Base-by-base conservation (phyloP, 2,329 filamentous ascomycete genomes). In the Ophiostoma novo-ulmi region DNA sequence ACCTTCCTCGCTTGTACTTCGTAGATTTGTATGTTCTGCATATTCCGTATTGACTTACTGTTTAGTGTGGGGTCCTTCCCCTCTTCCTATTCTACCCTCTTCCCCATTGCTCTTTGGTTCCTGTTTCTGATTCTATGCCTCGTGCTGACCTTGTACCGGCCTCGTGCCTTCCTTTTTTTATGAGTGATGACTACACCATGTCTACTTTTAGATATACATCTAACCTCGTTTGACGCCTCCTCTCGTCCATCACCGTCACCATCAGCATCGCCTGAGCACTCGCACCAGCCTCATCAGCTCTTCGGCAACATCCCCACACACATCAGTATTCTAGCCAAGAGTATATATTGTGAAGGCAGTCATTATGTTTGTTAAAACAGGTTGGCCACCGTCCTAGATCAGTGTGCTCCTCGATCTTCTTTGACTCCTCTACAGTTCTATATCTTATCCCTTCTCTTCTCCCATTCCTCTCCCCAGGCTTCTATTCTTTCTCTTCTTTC, bases 1-100 rank as follows among this genome's bases (percentile, higher is more conserved):
- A 17, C 26, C 58, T 31, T 63, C 58, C 58, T 63, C 55, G 52
- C 52, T 6, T 6, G 44, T 48, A n/a, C 44, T 48, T 20, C 52
- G 52, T 31, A 26, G 22, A 58, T 63, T 17, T 35, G 58, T 35
- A 63, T 61, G n/a, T 36, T 58, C 67, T 68, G 44, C 26, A 31
- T 41, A 17, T 17, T 61, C 52, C 61, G 36, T n/a, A 38, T 44
- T 36, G 35, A 31, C 55, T 55, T 61, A 36, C 36, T 63, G 13
- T 8, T 26, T 38, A 22, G 61, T 20, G 61, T 38, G 61, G 31
- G 61, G 31, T 38, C 35, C 35, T 64, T 65, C 36, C 36, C 20
- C 52, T 26, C 52, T 26, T 26, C 52, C 11, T 10, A 58, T 14
- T 26, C 1, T 13, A 10, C 22, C 14, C n/a, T 58, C 14, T 44